Evolutionary conservation across 1,284 basidiomycete species (phyloP).

Genomic region (Takashimella koratensis): DNA sequence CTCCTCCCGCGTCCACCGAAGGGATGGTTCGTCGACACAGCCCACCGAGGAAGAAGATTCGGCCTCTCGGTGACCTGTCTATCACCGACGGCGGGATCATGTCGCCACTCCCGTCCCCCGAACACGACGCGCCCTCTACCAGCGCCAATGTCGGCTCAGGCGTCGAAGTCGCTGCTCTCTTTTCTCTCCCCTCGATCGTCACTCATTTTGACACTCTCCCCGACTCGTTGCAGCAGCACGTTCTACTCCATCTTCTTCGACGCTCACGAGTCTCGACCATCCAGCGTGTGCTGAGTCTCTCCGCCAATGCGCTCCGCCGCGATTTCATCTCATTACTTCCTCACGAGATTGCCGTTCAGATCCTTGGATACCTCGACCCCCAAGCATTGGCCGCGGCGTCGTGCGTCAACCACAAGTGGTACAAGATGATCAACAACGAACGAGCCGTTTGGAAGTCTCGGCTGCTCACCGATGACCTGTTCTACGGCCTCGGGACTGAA

Average conservation of each 20-base stretch:
- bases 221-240: conserved; percentile 47
- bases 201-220: conserved; percentile 44
- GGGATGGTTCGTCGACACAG: conserved; percentile 1
- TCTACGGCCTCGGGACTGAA: conserved; percentile 43
- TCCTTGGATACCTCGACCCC: conserved; percentile 39
- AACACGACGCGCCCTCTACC: conserved; percentile 16
- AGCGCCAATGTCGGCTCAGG: conserved; percentile 30
- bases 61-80: conserved; percentile 25
- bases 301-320: conserved; percentile 40
- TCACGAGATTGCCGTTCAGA: conserved; percentile 45
- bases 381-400: conserved; percentile 31
- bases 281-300: conserved; percentile 41
- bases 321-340: conserved; percentile 46
- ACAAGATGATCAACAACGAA: conserved; percentile 41
- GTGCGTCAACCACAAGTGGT: conserved; percentile 42
- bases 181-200: conserved; percentile 43
- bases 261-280: conserved; percentile 46
- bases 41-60: conserved; percentile 43
- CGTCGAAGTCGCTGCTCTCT: conserved; percentile 40
- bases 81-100: conserved; percentile 19
- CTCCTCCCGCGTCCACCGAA: not conserved
- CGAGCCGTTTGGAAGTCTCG: conserved; percentile 41
- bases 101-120: conserved; percentile 37
- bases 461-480: conserved; percentile 38
- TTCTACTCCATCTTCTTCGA: conserved; percentile 47